These are phyloP conservation scores for Jatropha curcas DNA, from an alignment of 345 rosid genomes.

Conservation along the genomic window DNA sequence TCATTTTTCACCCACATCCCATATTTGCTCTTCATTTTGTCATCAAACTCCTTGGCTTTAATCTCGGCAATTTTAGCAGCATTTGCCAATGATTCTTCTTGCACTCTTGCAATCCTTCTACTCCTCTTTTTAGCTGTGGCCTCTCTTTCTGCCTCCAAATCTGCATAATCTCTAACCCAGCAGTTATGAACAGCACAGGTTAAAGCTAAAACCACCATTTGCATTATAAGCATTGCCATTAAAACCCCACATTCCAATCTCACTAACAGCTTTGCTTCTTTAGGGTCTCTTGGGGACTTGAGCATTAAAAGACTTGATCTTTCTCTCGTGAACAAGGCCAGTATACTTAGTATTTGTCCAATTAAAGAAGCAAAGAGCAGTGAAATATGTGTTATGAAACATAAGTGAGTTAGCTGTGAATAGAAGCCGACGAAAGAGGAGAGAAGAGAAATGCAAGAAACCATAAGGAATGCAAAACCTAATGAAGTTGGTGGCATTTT, in stretches of 20 bases:
- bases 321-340: conserved; percentile 51
- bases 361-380: conserved; percentile 47
- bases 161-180: conserved; percentile 60
- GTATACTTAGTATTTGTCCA: conserved; percentile 41
- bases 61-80: conserved; percentile 41
- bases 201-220: conserved; percentile 45
- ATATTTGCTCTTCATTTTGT: conserved; percentile 46
- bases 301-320: conserved; percentile 48
- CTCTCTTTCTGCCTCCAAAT: conserved; percentile 48
- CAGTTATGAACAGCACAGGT: conserved; percentile 44
- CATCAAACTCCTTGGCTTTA: conserved; percentile 47
- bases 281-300: conserved; percentile 46
- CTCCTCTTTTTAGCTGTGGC: conserved; percentile 45
- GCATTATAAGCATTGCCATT: conserved; percentile 55
- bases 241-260: conserved; percentile 63
- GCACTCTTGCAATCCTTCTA: conserved; percentile 43
- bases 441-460: conserved; percentile 49
- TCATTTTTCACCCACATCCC: conserved; percentile 57
- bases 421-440: conserved; percentile 51
- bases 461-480: conserved; percentile 48
- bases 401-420: conserved; percentile 43
- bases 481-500: conserved; percentile 58
- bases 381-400: conserved; percentile 51
- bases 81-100: conserved; percentile 51
- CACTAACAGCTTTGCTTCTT: conserved; percentile 58